A percentile compares a stretch with the other conserved stretches of the same genome.
phyloP scores from a whole-genome alignment of 345 rosid species.

The Aegle marmelos region DNA sequence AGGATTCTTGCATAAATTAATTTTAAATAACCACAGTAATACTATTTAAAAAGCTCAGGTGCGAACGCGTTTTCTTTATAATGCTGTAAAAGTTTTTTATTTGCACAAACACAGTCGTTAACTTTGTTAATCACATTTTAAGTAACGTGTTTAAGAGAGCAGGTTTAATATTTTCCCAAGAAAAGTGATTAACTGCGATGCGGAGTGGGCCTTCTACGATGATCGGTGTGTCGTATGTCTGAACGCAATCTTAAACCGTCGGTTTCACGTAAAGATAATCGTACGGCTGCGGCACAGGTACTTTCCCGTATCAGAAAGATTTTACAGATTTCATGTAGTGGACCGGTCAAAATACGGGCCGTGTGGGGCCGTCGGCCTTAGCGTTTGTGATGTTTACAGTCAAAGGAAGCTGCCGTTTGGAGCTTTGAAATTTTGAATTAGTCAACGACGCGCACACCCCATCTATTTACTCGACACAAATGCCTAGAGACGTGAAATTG shows the following conservation, averaged over 20 bases:
- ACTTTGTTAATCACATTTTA: no score
- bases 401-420: background rate
- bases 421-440: background rate
- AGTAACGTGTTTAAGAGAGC: no score
- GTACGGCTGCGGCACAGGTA: background rate
- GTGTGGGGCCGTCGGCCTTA: background rate
- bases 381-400: background rate
- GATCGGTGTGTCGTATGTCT: background rate
- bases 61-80: no score
- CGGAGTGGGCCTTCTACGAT: background rate
- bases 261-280: background rate
- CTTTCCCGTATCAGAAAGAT: background rate
- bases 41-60: no score
- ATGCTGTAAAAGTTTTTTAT: no score
- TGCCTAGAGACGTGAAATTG: no score
- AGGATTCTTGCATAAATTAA: no score
- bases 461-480: background rate
- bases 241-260: background rate
- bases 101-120: no score
- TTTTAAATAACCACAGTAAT: no score
- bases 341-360: constrained; percentile 5
- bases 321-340: background rate
- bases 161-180: background rate
- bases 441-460: background rate
- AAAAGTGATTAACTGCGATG: background rate